Conservation (phyloP, 176 grass and related monocot species). For the Eremochloa ophiuroides region DNA sequence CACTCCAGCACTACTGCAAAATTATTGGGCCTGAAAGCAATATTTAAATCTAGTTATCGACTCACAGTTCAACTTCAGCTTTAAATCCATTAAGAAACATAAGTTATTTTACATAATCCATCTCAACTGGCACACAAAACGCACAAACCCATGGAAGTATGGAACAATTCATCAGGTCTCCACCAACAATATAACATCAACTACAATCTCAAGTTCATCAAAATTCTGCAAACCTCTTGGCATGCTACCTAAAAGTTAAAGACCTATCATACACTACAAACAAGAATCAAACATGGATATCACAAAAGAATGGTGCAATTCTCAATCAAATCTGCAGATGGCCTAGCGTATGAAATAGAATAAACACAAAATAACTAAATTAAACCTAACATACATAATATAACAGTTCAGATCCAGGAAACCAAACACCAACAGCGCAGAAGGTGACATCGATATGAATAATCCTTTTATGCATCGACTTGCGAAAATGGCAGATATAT, state of each 20-base stretch:
- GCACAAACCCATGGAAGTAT: neutral
- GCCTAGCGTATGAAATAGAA: neutral
- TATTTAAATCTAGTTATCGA: neutral
- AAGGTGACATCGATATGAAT: neutral
- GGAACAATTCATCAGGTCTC: neutral
- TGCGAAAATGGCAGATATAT: neutral
- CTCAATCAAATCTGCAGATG: neutral
- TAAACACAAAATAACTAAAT: neutral
- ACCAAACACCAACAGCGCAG: neutral
- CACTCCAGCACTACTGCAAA: neutral
- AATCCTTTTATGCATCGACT: neutral
- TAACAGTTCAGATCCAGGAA: constrained; percentile 7
- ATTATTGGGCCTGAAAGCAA: neutral
- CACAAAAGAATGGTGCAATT: neutral
- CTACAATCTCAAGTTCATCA: neutral
- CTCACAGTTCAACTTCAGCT: neutral
- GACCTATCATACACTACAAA: neutral
- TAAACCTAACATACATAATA: neutral
- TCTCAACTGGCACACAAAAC: constrained; percentile 1
- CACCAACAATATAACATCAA: neutral
- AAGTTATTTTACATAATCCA: neutral
- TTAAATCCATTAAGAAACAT: neutral
- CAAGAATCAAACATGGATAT: neutral
- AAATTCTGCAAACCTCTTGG: neutral
- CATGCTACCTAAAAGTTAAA: constrained; percentile 1